A percentile compares a stretch with the other conserved stretches of the same genome.
Evolutionary conservation across 352 stramenopile genomes (phyloP).

Genomic region (Globisporangium lucens): DNA sequence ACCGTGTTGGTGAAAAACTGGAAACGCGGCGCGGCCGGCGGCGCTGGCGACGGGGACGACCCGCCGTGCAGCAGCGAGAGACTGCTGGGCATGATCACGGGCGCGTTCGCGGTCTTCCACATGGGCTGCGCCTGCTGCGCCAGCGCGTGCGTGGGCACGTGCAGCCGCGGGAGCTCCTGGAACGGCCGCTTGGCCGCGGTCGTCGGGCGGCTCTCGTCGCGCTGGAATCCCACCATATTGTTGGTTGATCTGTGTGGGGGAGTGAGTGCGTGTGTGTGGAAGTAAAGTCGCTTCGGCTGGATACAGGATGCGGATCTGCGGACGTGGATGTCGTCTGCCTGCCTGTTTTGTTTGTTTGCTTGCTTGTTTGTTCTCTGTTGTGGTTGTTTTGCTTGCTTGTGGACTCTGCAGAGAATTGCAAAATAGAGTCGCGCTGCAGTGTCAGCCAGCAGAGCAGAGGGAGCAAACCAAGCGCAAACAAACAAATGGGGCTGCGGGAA

Average conservation of each 20-base stretch:
- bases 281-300: not conserved
- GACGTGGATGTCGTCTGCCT: conserved; percentile 1
- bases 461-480: not conserved
- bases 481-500: not conserved
- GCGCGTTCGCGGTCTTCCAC: conserved; percentile 38
- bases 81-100: conserved; percentile 30
- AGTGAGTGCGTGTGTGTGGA: not conserved
- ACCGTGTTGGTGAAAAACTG: conserved; percentile 19
- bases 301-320: conserved; percentile 3
- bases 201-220: not conserved
- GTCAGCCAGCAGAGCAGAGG: not conserved
- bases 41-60: conserved; percentile 14
- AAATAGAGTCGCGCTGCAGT: conserved; percentile 23
- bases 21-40: conserved; percentile 23
- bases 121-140: conserved; percentile 46
- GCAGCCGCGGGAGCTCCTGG: conserved; percentile 66
- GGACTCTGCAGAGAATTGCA: conserved; percentile 47
- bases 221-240: conserved; percentile 3
- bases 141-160: conserved; percentile 56
- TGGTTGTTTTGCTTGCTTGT: conserved; percentile 17
- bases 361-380: conserved; percentile 1
- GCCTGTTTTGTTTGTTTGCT: not conserved
- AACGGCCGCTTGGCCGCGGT: conserved; percentile 24
- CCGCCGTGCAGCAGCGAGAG: conserved; percentile 14
- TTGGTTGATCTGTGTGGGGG: not conserved